Percentiles rank a stretch among this genome's conserved stretches.
Evolutionary conservation across 2,329 filamentous ascomycete genomes (phyloP).

Genomic region (Lachnellula cervina): DNA sequence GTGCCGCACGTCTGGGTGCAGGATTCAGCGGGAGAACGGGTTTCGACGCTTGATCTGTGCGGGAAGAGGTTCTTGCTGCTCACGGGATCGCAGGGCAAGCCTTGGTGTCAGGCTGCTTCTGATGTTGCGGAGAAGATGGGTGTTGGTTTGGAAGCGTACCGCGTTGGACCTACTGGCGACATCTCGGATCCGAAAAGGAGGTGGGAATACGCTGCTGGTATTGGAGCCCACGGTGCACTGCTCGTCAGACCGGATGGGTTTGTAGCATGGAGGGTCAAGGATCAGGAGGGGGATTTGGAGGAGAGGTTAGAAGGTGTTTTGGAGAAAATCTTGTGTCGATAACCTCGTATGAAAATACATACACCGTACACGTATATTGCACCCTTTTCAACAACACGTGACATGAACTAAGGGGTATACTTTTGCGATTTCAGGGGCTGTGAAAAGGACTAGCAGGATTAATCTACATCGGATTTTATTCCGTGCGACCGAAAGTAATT

Average conservation of each 20-base stretch:
- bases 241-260: slow-evolving; percentile 35
- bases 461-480: too few relatives aligned
- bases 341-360: not conserved
- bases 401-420: too few relatives aligned
- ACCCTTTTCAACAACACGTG: too few relatives aligned
- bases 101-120: slow-evolving; percentile 13
- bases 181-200: slow-evolving; percentile 8
- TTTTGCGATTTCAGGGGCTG: too few relatives aligned
- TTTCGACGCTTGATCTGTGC: slow-evolving; percentile 32
- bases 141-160: slow-evolving; percentile 12
- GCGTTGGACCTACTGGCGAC: slow-evolving; percentile 10
- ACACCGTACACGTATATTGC: too few relatives aligned
- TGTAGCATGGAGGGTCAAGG: slow-evolving; percentile 29
- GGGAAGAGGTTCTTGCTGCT: slow-evolving; percentile 29
- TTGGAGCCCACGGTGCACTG: slow-evolving; percentile 28
- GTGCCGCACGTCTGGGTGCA: slow-evolving; percentile 32
- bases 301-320: slow-evolving; percentile 5
- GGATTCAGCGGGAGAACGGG: slow-evolving; percentile 15
- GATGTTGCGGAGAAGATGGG: slow-evolving; percentile 3
- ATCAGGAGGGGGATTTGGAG: not conserved
- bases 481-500: too few relatives aligned
- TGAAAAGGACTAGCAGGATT: too few relatives aligned
- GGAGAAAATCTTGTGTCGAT: not conserved
- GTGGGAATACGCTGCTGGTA: slow-evolving; percentile 26
- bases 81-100: slow-evolving; percentile 17